phyloP scores from a whole-genome alignment of 805 yeast genomes.

The Scheffersomyces spartinae region DNA sequence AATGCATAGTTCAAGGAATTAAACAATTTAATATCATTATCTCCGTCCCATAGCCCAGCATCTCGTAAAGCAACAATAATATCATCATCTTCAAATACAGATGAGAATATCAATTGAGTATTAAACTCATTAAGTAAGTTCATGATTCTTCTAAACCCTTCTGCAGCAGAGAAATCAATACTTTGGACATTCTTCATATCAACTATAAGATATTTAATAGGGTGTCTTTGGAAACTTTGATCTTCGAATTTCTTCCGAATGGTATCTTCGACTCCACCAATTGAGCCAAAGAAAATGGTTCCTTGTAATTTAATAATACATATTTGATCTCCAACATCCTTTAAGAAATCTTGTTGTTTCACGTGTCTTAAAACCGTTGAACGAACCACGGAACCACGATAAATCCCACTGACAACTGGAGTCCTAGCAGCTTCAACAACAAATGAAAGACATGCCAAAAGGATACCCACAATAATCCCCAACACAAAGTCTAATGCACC shows the following conservation, averaged over 20 bases:
- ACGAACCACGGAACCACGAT: conserved; percentile 79
- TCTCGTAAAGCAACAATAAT: conserved; percentile 66
- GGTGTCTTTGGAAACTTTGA: conserved; percentile 35
- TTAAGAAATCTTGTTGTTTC: conserved; percentile 73
- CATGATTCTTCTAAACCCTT: conserved; percentile 81
- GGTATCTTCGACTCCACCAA: conserved; percentile 77
- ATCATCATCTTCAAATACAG: conserved; percentile 56
- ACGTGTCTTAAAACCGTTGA: conserved; percentile 91
- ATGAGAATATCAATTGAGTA: conserved; percentile 66
- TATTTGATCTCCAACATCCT: conserved; percentile 82
- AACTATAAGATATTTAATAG: conserved; percentile 69
- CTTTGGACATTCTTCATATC: conserved; percentile 77
- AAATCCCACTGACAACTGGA: conserved; percentile 71
- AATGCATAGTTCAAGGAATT: conserved; percentile 74
- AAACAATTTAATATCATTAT: conserved; percentile 47
- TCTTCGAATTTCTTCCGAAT: conserved; percentile 57
- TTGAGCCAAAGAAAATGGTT: conserved; percentile 87
- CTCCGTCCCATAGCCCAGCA: conserved; percentile 64
- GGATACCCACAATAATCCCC: conserved; percentile 83
- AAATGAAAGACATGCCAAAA: conserved; percentile 89
- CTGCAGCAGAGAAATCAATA: conserved; percentile 92
- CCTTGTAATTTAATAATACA: conserved; percentile 82
- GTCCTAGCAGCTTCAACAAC: conserved; percentile 84
- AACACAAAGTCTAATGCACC: conserved; percentile 91
- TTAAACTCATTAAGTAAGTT: conserved; percentile 60